Percentiles rank a stretch among this genome's conserved stretches.
phyloP scores from a whole-genome alignment of 306 rosid species.

The Hylodesmum podocarpum region DNA sequence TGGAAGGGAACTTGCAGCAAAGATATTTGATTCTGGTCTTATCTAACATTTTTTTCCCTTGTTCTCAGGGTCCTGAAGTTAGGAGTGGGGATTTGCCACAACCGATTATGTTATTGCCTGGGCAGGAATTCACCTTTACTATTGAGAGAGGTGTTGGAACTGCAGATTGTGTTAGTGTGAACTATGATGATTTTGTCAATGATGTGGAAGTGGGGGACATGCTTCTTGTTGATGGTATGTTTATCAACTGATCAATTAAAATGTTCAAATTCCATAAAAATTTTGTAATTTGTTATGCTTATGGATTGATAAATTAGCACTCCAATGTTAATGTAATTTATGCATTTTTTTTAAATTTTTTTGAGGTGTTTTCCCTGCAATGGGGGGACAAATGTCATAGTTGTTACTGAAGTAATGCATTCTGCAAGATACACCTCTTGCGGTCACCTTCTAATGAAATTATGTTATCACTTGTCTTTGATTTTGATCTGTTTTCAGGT shows the following conservation, averaged over 20 bases:
- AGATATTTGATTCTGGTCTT: neutral
- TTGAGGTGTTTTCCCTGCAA: neutral
- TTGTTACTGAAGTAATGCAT: neutral
- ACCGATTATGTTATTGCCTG: slow-evolving; percentile 60
- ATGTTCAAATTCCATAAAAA: neutral
- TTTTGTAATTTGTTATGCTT: neutral
- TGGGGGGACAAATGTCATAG: neutral
- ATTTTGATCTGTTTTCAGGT: neutral
- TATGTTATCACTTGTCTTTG: neutral
- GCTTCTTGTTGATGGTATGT: slow-evolving; percentile 95
- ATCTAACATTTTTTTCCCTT: slow-evolving; percentile 12
- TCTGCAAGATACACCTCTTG: neutral
- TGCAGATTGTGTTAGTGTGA: slow-evolving; percentile 91
- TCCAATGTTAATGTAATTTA: neutral
- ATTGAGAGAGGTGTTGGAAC: slow-evolving; percentile 92
- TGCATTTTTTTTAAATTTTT: neutral
- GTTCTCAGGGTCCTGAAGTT: slow-evolving; percentile 93
- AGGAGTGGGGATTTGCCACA: slow-evolving; percentile 99
- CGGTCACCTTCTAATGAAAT: neutral
- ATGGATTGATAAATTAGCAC: neutral
- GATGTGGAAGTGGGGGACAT: slow-evolving; percentile 92
- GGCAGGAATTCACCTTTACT: slow-evolving; percentile 96
- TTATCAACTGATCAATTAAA: neutral
- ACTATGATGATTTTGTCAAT: slow-evolving; percentile 95
- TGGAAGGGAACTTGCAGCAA: too few species aligned